Conservation (phyloP, 495 filamentous ascomycete genomes). For the Cercophora newfieldiana region DNA sequence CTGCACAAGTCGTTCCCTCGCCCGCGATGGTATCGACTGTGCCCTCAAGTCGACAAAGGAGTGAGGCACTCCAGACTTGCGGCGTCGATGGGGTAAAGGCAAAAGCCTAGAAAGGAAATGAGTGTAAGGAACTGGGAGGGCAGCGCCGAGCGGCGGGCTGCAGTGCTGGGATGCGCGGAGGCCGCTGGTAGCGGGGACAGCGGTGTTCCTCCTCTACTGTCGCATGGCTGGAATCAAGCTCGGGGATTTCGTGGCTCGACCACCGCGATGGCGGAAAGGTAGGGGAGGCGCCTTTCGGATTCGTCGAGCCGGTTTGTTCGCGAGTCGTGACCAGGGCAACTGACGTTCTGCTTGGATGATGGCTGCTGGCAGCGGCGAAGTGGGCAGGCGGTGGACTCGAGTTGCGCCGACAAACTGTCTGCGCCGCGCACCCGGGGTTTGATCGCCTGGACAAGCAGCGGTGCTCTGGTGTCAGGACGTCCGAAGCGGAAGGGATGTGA, state of each 20-base stretch:
- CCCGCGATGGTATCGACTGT: slow-evolving; percentile 57
- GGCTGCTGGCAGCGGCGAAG: background rate
- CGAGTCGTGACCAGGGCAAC: slow-evolving; percentile 13
- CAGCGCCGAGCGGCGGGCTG: slow-evolving; percentile 16
- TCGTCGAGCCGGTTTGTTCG: slow-evolving; percentile 6
- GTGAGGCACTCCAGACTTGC: slow-evolving; percentile 18
- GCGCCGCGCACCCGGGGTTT: slow-evolving; percentile 28
- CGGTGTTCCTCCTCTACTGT: slow-evolving; percentile 19
- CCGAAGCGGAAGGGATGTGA: slow-evolving; percentile 29
- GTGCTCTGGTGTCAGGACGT: slow-evolving; percentile 25
- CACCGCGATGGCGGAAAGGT: slow-evolving; percentile 11
- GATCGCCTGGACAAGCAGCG: slow-evolving; percentile 33
- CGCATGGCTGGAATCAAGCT: slow-evolving; percentile 26
- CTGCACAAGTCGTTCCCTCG: slow-evolving; percentile 51
- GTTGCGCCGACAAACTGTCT: slow-evolving; percentile 8
- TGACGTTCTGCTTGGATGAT: background rate
- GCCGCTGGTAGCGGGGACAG: slow-evolving; percentile 23
- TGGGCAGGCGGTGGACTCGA: slow-evolving; percentile 1
- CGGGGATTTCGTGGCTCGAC: slow-evolving; percentile 21
- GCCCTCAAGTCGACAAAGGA: slow-evolving; percentile 35
- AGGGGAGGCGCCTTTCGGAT: slow-evolving; percentile 6
- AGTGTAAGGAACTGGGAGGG: slow-evolving; percentile 14
- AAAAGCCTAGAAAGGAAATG: slow-evolving; percentile 11
- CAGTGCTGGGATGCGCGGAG: slow-evolving; percentile 16
- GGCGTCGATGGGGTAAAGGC: slow-evolving; percentile 21